Evolutionary conservation across 2,329 filamentous ascomycete species (phyloP).

Genomic region (Fusarium cyanostomum): DNA sequence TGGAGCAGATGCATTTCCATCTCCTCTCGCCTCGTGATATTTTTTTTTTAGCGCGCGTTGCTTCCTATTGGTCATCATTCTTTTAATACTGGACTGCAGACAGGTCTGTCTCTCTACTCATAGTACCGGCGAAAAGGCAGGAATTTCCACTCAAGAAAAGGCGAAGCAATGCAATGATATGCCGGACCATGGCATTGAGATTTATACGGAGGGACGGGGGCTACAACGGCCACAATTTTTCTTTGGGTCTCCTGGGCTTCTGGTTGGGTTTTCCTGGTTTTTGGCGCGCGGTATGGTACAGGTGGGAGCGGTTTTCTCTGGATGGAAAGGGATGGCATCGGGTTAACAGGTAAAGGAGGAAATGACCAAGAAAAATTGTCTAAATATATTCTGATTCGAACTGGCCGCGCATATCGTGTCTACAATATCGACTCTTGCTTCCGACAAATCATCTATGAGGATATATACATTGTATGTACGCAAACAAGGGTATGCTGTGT

Average conservation of each 20-base stretch:
- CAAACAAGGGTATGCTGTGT: slow-evolving; percentile 19
- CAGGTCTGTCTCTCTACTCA: slow-evolving; percentile 38
- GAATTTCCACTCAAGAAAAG: slow-evolving; percentile 24
- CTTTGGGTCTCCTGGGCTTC: not conserved
- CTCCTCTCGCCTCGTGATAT: slow-evolving; percentile 22
- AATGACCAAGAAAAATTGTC: slow-evolving; percentile 23
- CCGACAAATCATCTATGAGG: slow-evolving; percentile 15
- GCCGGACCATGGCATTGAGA: slow-evolving; percentile 12
- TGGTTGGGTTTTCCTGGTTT: not conserved
- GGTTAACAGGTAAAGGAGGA: slow-evolving; percentile 1
- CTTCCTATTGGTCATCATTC: slow-evolving; percentile 28
- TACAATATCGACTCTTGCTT: not conserved
- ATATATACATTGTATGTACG: slow-evolving; percentile 13
- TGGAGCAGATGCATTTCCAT: slow-evolving; percentile 12
- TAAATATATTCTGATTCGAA: slow-evolving; percentile 11
- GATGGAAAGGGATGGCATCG: not conserved
- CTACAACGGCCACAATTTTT: slow-evolving; percentile 11
- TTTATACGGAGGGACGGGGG: slow-evolving; percentile 24
- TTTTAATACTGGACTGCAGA: slow-evolving; percentile 25
- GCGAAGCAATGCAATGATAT: slow-evolving; percentile 17
- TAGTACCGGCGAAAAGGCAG: slow-evolving; percentile 41
- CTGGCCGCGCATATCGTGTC: slow-evolving; percentile 9
- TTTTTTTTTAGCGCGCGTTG: slow-evolving; percentile 39
- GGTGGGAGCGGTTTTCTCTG: slow-evolving; percentile 8
- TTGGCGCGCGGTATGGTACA: slow-evolving; percentile 16